Base-by-base conservation (phyloP, 2,329 filamentous ascomycete genomes). In the Hymenoscyphus repandus region DNA sequence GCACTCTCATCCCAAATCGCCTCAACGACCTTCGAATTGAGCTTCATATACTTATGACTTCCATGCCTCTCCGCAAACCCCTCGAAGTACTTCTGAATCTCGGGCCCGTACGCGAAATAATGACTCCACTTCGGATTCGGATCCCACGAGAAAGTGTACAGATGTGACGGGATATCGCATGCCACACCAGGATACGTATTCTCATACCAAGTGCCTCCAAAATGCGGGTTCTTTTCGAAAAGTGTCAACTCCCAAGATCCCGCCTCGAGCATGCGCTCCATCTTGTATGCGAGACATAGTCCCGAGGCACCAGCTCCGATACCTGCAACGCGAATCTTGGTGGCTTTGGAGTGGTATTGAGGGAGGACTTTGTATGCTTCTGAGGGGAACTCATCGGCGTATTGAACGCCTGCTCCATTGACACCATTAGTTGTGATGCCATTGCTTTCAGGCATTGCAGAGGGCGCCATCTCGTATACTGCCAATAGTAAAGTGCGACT, bases 131-230 rank as follows among this genome's bases (percentile, higher is more conserved):
- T 69, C 2, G 76, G 68, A 49, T 80, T 81, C 48, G 79, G 77
- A 39, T 77, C 79, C 58, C 81, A 83, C 6, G 75, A 78, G 62
- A 73, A 82, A 18, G 52, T 55, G 36, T 59, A 59, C 9, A 51
- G 31, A 45, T 61, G 58, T 12, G 51, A 49, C 10, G 58, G 58
- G 12, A 60, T 56, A 53, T 60, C 58, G 41, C 77, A 81, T 48
- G 72, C 71, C 54, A 76, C 78, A 11, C 78, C 78, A 0, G 79
- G 78, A 55, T 82, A 82, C 68, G 44, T 54, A 59, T 81, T 81
- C 62, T 81, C 78, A 55, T 72, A 71, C 78, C 79, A 82, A 0
- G 78, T 81, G 4, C 78, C 78, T 20, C 76, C 69, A 37, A 74
- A 61, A 42, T 70, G 66, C 4, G 62, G 50, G 49, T 75, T 75